Evolutionary conservation across 139 green algal species (phyloP).

Genomic region (Chlorella sp.): DNA sequence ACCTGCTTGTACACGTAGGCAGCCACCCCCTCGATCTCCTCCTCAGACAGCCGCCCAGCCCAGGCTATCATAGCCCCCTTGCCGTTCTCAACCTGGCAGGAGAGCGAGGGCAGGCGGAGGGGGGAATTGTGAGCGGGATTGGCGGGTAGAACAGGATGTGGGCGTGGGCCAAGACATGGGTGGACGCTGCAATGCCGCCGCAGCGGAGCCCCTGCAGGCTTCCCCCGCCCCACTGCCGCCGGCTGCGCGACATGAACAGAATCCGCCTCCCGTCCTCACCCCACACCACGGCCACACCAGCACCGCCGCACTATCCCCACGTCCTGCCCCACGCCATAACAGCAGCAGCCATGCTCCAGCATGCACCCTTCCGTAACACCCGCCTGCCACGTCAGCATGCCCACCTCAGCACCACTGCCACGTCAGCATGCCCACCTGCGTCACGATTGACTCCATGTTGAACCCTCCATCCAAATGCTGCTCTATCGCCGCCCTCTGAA

Average conservation of each 20-base stretch:
- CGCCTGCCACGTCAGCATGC: background rate
- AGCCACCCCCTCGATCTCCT: conserved; percentile 77
- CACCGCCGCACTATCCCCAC: no score
- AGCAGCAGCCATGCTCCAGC: no score
- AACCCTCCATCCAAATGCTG: conserved; percentile 65
- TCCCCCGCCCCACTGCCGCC: background rate
- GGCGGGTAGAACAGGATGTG: background rate
- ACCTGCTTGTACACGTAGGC: conserved; percentile 74
- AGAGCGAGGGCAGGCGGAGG: background rate
- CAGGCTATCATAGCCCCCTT: conserved; percentile 77
- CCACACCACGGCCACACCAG: no score
- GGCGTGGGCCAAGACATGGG: background rate
- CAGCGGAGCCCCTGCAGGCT: background rate
- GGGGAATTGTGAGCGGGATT: background rate
- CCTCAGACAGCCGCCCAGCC: conserved; percentile 64
- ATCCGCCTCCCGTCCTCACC: no score
- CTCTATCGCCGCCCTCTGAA: conserved; percentile 69
- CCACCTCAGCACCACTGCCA: background rate
- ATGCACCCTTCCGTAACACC: background rate
- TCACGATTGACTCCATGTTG: background rate
- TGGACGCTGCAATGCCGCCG: background rate
- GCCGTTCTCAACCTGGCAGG: conserved; percentile 7
- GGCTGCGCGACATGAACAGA: no score
- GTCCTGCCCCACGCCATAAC: no score
- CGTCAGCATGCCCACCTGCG: background rate